Conservation (phyloP, 805 yeast genomes). For the Wickerhamiella alocasiicola region DNA sequence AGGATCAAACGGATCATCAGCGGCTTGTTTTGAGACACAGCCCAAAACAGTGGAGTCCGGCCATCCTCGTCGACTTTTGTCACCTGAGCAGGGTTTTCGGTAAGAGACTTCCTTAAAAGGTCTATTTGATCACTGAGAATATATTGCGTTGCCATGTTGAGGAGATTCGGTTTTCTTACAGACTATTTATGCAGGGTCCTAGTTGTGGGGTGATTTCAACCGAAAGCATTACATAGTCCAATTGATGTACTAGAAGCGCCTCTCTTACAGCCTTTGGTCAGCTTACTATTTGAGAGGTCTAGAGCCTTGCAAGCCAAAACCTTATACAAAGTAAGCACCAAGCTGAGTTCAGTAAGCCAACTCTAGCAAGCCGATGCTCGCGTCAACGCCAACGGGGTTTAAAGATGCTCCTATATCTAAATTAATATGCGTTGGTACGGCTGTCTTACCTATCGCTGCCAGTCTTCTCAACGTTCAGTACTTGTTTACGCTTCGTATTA, state of each 20-base stretch:
- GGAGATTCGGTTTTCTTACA: not conserved
- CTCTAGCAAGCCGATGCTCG: no score
- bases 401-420: conserved; percentile 6
- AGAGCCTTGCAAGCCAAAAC: not conserved
- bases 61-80: conserved; percentile 49
- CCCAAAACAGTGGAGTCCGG: conserved; percentile 83
- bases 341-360: no score
- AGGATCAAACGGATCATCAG: conserved; percentile 39
- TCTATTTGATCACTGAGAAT: conserved; percentile 4
- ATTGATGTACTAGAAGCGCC: no score
- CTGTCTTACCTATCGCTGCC: conserved; percentile 3
- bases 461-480: conserved; percentile 8
- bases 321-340: not conserved
- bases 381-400: conserved; percentile 11
- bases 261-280: no score
- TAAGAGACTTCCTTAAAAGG: not conserved
- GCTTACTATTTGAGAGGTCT: no score
- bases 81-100: not conserved
- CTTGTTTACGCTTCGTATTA: conserved; percentile 1
- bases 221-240: no score
- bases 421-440: not conserved
- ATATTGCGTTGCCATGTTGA: conserved; percentile 3
- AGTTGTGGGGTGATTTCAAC: no score
- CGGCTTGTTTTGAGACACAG: conserved; percentile 48
- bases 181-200: no score